These are phyloP conservation scores for Calycina herbarum DNA, from an alignment of 2,329 filamentous ascomycete genomes.

Conservation along the genomic window DNA sequence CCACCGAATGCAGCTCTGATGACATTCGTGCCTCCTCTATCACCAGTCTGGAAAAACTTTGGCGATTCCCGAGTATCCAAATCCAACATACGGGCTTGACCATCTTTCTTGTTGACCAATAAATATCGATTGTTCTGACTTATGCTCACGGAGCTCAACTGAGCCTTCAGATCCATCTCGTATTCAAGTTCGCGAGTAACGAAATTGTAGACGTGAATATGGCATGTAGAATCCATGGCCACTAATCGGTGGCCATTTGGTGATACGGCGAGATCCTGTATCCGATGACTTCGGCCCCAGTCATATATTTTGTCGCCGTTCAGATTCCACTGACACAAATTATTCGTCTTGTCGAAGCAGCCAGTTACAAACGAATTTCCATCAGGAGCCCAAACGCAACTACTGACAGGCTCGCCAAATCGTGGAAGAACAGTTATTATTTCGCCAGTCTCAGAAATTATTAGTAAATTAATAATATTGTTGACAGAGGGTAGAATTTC, in stretches of 20 bases:
- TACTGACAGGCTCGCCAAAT: conserved; percentile 82
- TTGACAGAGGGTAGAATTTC: neutral
- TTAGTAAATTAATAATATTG: conserved; percentile 29
- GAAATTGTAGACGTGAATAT: conserved; percentile 81
- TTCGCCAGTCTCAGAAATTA: conserved; percentile 55
- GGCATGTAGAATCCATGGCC: conserved; percentile 68
- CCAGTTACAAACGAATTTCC: conserved; percentile 77
- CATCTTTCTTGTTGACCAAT: conserved; percentile 78
- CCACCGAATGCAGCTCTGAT: conserved; percentile 86
- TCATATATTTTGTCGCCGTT: conserved; percentile 61
- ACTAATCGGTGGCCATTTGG: conserved; percentile 78
- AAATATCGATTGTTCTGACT: conserved; percentile 79
- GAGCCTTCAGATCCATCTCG: conserved; percentile 66
- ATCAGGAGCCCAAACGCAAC: conserved; percentile 85
- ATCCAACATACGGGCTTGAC: conserved; percentile 76
- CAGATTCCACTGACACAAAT: conserved; percentile 71
- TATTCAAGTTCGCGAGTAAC: conserved; percentile 72
- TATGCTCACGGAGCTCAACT: conserved; percentile 77
- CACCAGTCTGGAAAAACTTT: conserved; percentile 68
- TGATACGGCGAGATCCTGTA: conserved; percentile 84
- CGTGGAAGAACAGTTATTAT: conserved; percentile 64
- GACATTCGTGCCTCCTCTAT: conserved; percentile 72
- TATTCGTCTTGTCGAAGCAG: conserved; percentile 65
- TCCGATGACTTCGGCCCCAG: conserved; percentile 70
- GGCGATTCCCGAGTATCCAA: conserved; percentile 71